These are phyloP conservation scores for Anacardium occidentale DNA, from an alignment of 345 rosid species.

Conservation along the genomic window DNA sequence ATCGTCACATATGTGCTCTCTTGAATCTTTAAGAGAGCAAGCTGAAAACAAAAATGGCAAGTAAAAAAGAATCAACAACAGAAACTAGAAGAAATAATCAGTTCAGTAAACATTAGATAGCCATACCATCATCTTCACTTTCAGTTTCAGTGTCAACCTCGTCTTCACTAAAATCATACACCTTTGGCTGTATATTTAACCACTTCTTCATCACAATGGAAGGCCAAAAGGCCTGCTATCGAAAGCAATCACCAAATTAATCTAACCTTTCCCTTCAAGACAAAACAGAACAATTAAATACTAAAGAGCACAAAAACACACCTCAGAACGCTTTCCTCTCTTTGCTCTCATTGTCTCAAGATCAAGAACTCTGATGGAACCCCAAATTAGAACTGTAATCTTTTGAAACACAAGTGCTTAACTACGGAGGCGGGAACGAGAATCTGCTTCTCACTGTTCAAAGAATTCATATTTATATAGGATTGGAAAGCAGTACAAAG, in stretches of 20 bases:
- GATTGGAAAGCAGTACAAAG: slow-evolving; percentile 20
- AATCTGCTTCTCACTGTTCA: slow-evolving; percentile 22
- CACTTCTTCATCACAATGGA: slow-evolving; percentile 96
- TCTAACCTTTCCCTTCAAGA: background rate
- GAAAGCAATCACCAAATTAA: slow-evolving; percentile 18
- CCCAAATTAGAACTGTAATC: slow-evolving; percentile 1
- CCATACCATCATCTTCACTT: slow-evolving; percentile 88
- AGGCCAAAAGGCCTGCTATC: slow-evolving; percentile 79
- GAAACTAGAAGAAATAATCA: background rate
- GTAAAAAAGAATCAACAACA: slow-evolving; percentile 19
- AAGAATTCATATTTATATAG: slow-evolving; percentile 38
- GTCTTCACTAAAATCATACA: slow-evolving; percentile 87
- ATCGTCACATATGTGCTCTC: slow-evolving; percentile 26
- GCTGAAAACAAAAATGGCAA: slow-evolving; percentile 32
- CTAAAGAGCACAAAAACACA: slow-evolving; percentile 24
- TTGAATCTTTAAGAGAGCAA: slow-evolving; percentile 51
- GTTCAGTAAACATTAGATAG: background rate
- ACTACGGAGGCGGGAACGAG: slow-evolving; percentile 22
- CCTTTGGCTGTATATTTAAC: slow-evolving; percentile 84
- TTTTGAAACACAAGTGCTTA: slow-evolving; percentile 13
- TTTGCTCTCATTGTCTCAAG: slow-evolving; percentile 44
- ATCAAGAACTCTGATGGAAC: slow-evolving; percentile 15
- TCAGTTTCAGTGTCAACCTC: slow-evolving; percentile 86
- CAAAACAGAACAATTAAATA: background rate
- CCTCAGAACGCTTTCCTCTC: slow-evolving; percentile 76